phyloP scores from a whole-genome alignment of 306 rosid genomes.

The Rubus parviflorus region DNA sequence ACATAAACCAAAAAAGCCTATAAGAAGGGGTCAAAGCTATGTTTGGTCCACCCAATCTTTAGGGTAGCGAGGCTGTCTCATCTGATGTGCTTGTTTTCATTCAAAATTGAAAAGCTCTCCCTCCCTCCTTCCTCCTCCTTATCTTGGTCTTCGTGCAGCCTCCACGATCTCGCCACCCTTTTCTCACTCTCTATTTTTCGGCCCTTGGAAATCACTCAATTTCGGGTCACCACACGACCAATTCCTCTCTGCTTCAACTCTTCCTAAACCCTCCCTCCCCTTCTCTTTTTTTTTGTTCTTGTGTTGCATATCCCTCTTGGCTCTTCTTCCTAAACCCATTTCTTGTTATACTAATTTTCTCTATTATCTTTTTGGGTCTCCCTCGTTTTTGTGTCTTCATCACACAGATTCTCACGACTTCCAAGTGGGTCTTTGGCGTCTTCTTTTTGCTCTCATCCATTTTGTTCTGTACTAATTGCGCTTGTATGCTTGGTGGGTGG shows the following conservation, averaged over 20 bases:
- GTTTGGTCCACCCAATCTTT: conserved; percentile 26
- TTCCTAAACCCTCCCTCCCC: conserved; percentile 26
- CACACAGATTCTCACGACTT: conserved; percentile 41
- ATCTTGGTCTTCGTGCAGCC: conserved; percentile 56
- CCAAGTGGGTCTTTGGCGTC: conserved; percentile 43
- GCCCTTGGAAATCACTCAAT: conserved; percentile 5
- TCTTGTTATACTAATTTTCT: conserved; percentile 3
- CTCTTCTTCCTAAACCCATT: conserved; percentile 23
- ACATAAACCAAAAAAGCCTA: neutral
- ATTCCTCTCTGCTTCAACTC: conserved; percentile 39
- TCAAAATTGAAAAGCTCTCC: conserved; percentile 25
- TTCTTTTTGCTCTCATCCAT: neutral
- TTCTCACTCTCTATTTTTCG: conserved; percentile 20
- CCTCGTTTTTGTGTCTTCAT: conserved; percentile 31
- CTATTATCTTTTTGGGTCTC: conserved; percentile 24
- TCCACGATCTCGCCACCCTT: conserved; percentile 52
- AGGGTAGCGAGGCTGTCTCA: conserved; percentile 30
- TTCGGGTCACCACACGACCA: conserved; percentile 80
- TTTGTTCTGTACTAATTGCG: conserved; percentile 16
- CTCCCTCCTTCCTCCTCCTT: conserved; percentile 40
- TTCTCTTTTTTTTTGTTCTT: conserved; percentile 14
- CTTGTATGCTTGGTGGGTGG: conserved; percentile 16
- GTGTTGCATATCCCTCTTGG: too few relatives aligned
- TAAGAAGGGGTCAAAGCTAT: conserved; percentile 35
- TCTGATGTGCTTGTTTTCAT: conserved; percentile 21